A percentile compares a stretch with the other conserved stretches of the same genome.
Conservation (phyloP, 257 asterid genomes). For the Penstemon eatonii region DNA sequence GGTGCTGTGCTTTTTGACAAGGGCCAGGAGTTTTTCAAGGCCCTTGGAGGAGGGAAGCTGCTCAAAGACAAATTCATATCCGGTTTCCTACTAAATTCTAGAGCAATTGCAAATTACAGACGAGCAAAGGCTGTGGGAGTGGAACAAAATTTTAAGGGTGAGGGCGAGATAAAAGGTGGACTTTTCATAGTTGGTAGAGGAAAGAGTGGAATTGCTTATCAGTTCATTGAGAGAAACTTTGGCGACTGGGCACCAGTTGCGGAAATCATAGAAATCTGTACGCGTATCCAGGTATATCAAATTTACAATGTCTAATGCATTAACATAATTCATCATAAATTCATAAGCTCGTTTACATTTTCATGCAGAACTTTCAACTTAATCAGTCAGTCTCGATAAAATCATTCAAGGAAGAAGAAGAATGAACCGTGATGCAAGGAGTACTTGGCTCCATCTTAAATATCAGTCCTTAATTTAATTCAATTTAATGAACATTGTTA, state of each 20-base stretch:
- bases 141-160: constrained; percentile 72
- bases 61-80: constrained; percentile 75
- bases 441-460: constrained; percentile 9
- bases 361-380: constrained; percentile 32
- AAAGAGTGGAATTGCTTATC: constrained; percentile 72
- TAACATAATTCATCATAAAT: constrained; percentile 6
- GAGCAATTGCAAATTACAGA: constrained; percentile 79
- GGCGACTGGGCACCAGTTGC: constrained; percentile 88
- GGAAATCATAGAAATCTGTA: constrained; percentile 73
- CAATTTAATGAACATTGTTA: constrained; percentile 20
- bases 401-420: constrained; percentile 34
- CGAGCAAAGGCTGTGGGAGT: constrained; percentile 68
- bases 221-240: constrained; percentile 83
- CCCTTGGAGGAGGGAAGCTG: constrained; percentile 87
- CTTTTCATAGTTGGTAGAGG: constrained; percentile 73
- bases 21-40: constrained; percentile 66
- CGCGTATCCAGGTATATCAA: constrained; percentile 60
- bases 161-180: constrained; percentile 85
- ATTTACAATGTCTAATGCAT: constrained; percentile 22
- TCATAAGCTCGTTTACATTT: constrained; percentile 18
- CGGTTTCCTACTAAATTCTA: constrained; percentile 72
- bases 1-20: constrained; percentile 65
- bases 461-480: constrained; percentile 2
- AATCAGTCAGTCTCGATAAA: constrained; percentile 25
- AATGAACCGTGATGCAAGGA: constrained; percentile 24